A percentile compares a stretch with the other conserved stretches of the same genome.
Evolutionary conservation across 805 yeast genomes (phyloP).

Genomic region (Kazachstania viticola): DNA sequence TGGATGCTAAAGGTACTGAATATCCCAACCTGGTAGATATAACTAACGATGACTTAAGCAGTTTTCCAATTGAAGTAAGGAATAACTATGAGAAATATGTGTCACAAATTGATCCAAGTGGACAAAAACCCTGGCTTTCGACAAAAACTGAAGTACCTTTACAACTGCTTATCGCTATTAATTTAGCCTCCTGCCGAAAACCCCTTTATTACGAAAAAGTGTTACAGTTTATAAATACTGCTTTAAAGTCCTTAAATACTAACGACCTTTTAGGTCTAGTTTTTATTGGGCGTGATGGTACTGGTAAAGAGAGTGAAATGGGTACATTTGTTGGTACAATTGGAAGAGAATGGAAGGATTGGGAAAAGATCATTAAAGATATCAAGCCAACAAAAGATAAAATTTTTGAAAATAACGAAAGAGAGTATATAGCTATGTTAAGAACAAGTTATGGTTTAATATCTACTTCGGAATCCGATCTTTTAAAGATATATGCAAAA

Average conservation of each 20-base stretch:
- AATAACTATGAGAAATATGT: not conserved
- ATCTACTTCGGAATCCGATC: conserved; percentile 1
- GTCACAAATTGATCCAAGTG: not conserved
- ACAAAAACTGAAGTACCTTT: conserved; percentile 20
- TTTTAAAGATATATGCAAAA: not conserved
- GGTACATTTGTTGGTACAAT: conserved; percentile 40
- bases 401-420: conserved; percentile 10
- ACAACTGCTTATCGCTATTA: conserved; percentile 33
- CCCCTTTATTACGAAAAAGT: too few relatives aligned
- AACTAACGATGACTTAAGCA: conserved; percentile 40
- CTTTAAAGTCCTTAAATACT: conserved; percentile 20
- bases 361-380: conserved; percentile 34
- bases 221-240: conserved; percentile 13
- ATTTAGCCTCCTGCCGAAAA: conserved; percentile 17
- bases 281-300: conserved; percentile 35
- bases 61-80: conserved; percentile 24
- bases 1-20: conserved; percentile 7
- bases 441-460: conserved; percentile 17
- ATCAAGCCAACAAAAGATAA: conserved; percentile 19
- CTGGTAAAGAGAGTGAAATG: conserved; percentile 23
- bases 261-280: conserved; percentile 39
- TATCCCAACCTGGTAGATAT: conserved; percentile 29
- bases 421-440: conserved; percentile 11
- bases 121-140: conserved; percentile 10
- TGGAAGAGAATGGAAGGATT: conserved; percentile 35